Evolutionary conservation across 192 early-diverging fungal genomes (phyloP).

Genomic region (Coemansia sp.): DNA sequence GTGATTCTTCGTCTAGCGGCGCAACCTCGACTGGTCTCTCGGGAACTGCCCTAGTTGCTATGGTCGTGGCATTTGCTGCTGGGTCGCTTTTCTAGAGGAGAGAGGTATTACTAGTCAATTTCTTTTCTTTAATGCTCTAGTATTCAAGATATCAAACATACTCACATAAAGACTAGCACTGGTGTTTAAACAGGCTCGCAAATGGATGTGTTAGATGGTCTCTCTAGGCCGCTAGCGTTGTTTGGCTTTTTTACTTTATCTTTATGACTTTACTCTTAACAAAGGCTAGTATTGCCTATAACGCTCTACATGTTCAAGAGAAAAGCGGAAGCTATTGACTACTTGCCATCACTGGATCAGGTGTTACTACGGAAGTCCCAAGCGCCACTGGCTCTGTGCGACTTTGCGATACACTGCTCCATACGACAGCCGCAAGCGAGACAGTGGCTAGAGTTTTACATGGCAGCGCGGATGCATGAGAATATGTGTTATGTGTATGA

Average conservation of each 20-base stretch:
- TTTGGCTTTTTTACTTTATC: background rate
- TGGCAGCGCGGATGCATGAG: constrained; percentile 54
- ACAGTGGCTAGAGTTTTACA: constrained; percentile 57
- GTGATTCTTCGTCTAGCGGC: background rate
- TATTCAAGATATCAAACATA: background rate
- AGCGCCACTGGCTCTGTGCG: constrained; percentile 48
- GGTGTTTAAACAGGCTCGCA: background rate
- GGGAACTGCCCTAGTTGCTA: background rate
- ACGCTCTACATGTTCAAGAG: background rate
- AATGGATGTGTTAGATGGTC: background rate
- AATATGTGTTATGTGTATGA: constrained; percentile 56
- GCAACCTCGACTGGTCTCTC: background rate
- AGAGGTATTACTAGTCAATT: background rate
- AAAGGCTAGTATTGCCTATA: background rate
- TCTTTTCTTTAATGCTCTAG: background rate
- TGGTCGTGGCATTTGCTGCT: constrained; percentile 11
- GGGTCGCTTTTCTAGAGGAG: constrained; percentile 20
- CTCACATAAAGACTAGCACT: background rate
- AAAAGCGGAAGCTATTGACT: constrained; percentile 29
- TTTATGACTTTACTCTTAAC: background rate
- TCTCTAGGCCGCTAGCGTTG: background rate
- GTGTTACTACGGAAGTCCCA: constrained; percentile 48
- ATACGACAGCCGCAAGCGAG: constrained; percentile 56
- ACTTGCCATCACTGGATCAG: constrained; percentile 54
- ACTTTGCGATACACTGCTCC: constrained; percentile 55